These are phyloP conservation scores for Artemisia annua DNA, from an alignment of 129 eudicot species.

Conservation along the genomic window DNA sequence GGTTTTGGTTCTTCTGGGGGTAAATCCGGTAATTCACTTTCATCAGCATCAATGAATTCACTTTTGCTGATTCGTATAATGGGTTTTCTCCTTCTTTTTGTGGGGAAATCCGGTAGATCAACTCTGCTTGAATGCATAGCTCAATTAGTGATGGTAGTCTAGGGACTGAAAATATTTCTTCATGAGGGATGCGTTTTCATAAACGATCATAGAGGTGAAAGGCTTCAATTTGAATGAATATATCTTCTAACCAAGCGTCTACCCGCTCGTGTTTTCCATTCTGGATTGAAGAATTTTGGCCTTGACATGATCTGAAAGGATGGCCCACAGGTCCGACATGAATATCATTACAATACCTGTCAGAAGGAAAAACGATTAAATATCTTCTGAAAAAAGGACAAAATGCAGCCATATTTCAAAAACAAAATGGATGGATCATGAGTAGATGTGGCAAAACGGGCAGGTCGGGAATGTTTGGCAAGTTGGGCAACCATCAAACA, in stretches of 20 bases:
- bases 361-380: conserved; percentile 11
- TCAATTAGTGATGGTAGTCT: conserved; percentile 83
- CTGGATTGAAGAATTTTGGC: conserved; percentile 60
- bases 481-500: not conserved
- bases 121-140: conserved; percentile 97
- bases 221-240: conserved; percentile 73
- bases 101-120: conserved; percentile 75
- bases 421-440: not conserved
- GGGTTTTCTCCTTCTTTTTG: conserved; percentile 86
- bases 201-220: conserved; percentile 86
- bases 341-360: conserved; percentile 91
- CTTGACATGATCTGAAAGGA: conserved; percentile 92
- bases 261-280: conserved; percentile 85
- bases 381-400: not conserved
- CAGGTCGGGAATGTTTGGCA: not conserved
- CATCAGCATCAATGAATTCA: conserved; percentile 92
- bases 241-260: conserved; percentile 66
- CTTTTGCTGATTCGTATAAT: conserved; percentile 69
- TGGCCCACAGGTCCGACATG: conserved; percentile 90
- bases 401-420: conserved; percentile 10
- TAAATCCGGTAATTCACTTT: conserved; percentile 81
- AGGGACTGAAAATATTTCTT: conserved; percentile 83
- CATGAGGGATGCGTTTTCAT: conserved; percentile 80
- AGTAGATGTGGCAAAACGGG: not conserved
- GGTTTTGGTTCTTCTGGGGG: conserved; percentile 52